A percentile compares a stretch with the other conserved stretches of the same genome.
These are phyloP conservation scores for Backusella liffmaniae DNA, from an alignment of 192 early-diverging fungal species.

Conservation along the genomic window DNA sequence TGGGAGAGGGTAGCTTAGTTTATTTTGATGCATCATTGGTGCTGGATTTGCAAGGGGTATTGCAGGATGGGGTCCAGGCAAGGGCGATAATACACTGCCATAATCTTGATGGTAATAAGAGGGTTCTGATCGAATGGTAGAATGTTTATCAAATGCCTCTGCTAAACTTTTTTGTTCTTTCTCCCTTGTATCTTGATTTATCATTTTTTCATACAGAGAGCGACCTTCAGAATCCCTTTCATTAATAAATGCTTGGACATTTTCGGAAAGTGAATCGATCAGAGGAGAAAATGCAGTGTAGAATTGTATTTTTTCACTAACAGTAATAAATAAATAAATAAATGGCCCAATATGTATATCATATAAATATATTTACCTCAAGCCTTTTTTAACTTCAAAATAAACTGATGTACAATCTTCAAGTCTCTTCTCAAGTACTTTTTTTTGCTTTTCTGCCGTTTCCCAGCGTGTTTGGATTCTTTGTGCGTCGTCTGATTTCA, in stretches of 20 bases:
- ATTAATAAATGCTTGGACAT: background rate
- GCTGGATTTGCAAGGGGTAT: background rate
- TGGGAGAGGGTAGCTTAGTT: background rate
- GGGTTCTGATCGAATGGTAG: conserved; percentile 55
- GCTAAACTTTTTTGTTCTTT: conserved; percentile 12
- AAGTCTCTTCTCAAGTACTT: background rate
- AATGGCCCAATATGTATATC: background rate
- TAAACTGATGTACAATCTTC: background rate
- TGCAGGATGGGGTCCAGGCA: background rate
- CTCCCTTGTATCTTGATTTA: conserved; percentile 28
- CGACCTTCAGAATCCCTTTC: background rate
- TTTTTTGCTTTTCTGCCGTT: background rate
- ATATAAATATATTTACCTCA: background rate
- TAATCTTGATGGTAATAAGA: conserved; percentile 55
- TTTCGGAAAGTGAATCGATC: background rate
- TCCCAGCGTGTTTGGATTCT: background rate
- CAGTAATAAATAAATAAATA: background rate
- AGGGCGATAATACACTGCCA: conserved; percentile 55
- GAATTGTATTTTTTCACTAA: background rate
- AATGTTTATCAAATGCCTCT: conserved; percentile 47
- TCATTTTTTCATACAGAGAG: background rate
- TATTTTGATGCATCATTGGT: background rate
- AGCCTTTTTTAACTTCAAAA: background rate
- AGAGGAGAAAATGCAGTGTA: background rate
- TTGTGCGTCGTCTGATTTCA: background rate